A percentile compares a stretch with the other conserved stretches of the same genome.
Conservation (phyloP, 306 rosid species). For the Citrullus colocynthis region DNA sequence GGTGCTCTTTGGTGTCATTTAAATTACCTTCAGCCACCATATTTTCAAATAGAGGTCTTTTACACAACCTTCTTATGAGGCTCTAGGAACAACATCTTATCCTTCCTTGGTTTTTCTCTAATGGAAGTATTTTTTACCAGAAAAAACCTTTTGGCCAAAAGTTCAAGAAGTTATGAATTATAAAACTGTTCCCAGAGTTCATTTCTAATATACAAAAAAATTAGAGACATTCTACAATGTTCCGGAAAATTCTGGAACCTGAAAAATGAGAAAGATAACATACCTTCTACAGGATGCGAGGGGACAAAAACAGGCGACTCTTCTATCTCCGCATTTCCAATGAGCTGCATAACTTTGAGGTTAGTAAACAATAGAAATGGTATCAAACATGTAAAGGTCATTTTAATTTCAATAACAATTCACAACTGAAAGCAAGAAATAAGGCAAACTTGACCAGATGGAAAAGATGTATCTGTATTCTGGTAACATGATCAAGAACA, state of each 20-base stretch:
- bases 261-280: conserved; percentile 12
- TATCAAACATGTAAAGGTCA: not conserved
- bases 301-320: conserved; percentile 66
- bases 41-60: not conserved
- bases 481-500: too few relatives aligned
- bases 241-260: not conserved
- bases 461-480: too few relatives aligned
- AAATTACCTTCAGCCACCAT: not conserved
- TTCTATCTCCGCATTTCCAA: conserved; percentile 54
- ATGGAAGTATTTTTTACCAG: not conserved
- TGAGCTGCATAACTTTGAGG: conserved; percentile 38
- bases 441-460: too few relatives aligned
- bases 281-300: conserved; percentile 60
- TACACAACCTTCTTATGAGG: not conserved
- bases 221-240: not conserved
- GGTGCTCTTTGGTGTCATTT: too few relatives aligned
- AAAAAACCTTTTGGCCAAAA: too few relatives aligned
- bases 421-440: too few relatives aligned
- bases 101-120: not conserved
- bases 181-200: not conserved
- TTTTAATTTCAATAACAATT: too few relatives aligned
- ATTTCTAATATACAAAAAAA: not conserved
- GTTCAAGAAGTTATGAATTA: not conserved
- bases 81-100: not conserved
- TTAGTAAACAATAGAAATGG: not conserved